Percentiles rank a stretch among this genome's conserved stretches.
These are phyloP conservation scores for Stagonosporopsis cucurbitacearum DNA, from an alignment of 2,329 filamentous ascomycete genomes.

Conservation along the genomic window DNA sequence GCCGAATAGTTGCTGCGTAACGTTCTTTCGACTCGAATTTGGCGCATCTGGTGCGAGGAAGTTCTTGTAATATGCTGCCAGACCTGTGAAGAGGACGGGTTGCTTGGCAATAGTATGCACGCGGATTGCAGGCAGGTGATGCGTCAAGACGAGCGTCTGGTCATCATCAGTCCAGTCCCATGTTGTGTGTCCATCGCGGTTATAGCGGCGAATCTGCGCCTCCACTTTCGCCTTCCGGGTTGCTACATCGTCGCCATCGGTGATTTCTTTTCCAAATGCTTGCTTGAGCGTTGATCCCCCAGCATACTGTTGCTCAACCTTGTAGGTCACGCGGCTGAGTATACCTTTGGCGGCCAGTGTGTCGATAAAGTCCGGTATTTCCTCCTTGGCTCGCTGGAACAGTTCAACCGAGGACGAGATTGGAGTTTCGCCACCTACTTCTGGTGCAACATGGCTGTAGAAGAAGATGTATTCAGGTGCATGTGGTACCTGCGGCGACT, in stretches of 20 bases:
- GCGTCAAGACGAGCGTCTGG: neutral
- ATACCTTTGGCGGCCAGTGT: neutral
- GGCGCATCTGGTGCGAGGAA: neutral
- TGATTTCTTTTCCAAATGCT: neutral
- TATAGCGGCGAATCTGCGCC: neutral
- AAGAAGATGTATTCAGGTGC: neutral
- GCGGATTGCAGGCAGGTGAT: neutral
- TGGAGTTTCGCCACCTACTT: neutral
- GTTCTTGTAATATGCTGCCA: slow-evolving; percentile 1
- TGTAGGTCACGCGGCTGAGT: neutral
- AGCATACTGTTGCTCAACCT: neutral
- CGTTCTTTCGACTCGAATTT: neutral
- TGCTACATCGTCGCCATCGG: neutral
- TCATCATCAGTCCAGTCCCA: neutral
- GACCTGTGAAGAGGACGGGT: neutral
- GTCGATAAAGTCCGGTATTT: neutral
- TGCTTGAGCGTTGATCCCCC: neutral
- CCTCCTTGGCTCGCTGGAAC: neutral
- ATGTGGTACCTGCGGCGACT: neutral
- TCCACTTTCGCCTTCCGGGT: neutral
- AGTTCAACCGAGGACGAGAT: neutral
- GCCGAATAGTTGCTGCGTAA: neutral
- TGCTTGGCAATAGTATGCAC: neutral
- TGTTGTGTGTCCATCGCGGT: neutral
- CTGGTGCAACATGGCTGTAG: neutral